These are phyloP conservation scores for Spergularia azorica DNA, from an alignment of 179 eudicot genomes.

Conservation along the genomic window DNA sequence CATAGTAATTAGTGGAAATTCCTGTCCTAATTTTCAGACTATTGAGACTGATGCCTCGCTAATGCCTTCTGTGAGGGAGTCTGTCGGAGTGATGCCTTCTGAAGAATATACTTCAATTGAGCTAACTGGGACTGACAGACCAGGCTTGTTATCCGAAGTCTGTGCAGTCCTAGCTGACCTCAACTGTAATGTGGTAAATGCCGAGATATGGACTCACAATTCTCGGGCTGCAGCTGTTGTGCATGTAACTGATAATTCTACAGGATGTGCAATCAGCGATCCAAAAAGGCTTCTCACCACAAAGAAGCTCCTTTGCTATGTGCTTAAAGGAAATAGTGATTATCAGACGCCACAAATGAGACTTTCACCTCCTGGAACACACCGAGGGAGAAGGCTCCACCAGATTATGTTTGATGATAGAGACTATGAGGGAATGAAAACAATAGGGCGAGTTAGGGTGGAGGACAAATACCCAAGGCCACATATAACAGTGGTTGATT, in stretches of 20 bases:
- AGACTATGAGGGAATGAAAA: constrained; percentile 59
- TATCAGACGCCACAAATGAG: constrained; percentile 56
- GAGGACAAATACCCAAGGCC: constrained; percentile 43
- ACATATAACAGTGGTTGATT: constrained; percentile 52
- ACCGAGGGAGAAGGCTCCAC: constrained; percentile 80
- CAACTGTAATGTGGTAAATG: constrained; percentile 72
- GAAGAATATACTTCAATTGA: constrained; percentile 79
- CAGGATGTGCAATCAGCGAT: constrained; percentile 58
- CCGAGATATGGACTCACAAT: constrained; percentile 94
- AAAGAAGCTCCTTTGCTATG: constrained; percentile 57
- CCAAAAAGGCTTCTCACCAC: constrained; percentile 58
- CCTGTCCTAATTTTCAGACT: constrained; percentile 43
- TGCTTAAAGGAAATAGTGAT: constrained; percentile 65
- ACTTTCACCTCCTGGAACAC: constrained; percentile 63
- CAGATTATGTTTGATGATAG: constrained; percentile 89
- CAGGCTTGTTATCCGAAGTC: constrained; percentile 81
- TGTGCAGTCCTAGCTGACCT: constrained; percentile 77
- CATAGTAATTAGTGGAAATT: neutral
- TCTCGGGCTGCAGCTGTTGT: constrained; percentile 80
- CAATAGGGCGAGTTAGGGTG: constrained; percentile 25
- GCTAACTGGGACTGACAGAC: constrained; percentile 86
- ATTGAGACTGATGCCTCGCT: constrained; percentile 63
- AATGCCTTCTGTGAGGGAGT: constrained; percentile 40
- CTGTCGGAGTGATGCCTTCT: constrained; percentile 74
- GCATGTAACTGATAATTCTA: constrained; percentile 59